Percentiles rank a stretch among this genome's conserved stretches.
Conservation (phyloP, 1,139 yeast genomes). For the Diutina ranongensis region DNA sequence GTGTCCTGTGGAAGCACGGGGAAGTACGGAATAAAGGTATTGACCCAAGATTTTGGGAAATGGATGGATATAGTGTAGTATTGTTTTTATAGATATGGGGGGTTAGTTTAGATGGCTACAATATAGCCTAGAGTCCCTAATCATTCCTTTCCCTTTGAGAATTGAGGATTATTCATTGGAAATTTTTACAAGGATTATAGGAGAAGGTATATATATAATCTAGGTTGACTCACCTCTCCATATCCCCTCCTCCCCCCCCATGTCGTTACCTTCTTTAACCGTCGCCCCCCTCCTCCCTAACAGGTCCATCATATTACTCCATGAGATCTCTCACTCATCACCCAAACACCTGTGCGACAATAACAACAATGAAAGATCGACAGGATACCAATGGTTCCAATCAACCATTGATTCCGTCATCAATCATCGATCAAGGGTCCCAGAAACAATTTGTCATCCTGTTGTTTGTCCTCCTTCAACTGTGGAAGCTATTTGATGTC, state of each 20-base stretch:
- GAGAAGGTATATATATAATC: too few species aligned
- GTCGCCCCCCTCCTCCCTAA: neutral
- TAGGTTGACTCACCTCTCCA: too few species aligned
- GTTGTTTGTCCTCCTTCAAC: slow-evolving; percentile 62
- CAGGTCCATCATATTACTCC: neutral
- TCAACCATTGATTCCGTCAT: slow-evolving; percentile 9
- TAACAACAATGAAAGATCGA: neutral
- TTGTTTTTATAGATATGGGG: too few species aligned
- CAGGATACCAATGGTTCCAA: neutral
- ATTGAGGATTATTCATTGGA: too few species aligned
- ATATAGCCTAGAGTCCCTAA: too few species aligned
- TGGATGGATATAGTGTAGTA: too few species aligned
- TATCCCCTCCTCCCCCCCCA: neutral
- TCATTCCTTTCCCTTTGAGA: too few species aligned
- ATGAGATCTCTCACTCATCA: neutral
- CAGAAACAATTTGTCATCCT: slow-evolving; percentile 61
- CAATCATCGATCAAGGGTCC: slow-evolving; percentile 63
- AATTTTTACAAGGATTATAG: too few species aligned
- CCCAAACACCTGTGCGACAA: neutral
- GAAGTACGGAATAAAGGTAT: too few species aligned
- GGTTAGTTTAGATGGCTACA: too few species aligned
- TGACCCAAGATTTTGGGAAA: too few species aligned
- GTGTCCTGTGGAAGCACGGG: too few species aligned
- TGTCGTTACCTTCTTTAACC: neutral
- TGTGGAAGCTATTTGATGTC: slow-evolving; percentile 72